Base-by-base conservation (phyloP, 495 filamentous ascomycete species). In the Penicillium cataractarum region DNA sequence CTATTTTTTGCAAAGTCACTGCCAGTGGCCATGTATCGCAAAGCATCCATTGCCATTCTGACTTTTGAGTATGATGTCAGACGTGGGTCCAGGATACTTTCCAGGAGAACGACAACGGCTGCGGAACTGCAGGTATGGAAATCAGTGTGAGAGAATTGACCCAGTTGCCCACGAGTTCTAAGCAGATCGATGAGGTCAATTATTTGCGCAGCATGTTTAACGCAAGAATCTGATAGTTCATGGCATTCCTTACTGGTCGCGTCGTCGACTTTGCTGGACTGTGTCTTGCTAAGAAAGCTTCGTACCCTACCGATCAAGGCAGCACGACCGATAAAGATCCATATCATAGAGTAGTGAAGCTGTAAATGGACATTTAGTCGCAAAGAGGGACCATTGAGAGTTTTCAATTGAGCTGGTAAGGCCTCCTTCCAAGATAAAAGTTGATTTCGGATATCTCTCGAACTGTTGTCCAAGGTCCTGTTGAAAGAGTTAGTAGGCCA, bases 361-460 rank as follows among this genome's bases (percentile, higher is more conserved):
- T 53, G 50, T 33, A 53, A 53, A 53, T 53, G 50, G 27, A 53
- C 50, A 12, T 53, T 53, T 32, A 53, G 24, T 53, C 50, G 50
- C 33, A 53, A n/a, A 33, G 27, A 53, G 21, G 17, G 17, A 22
- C 22, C 50, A 32, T 53, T 33, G 7, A 53, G 50, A 33, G 50
- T 32, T 33, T 27, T 32, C 33, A 53, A 53, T 53, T 53, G 50
- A 53, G 26, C n/a, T 32, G 50, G 50, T 33, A 53, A 19, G 33
- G 27, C 50, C 33, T 13, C n/a, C 33, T 33, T 53, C 50, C 50
- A 53, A 53, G 50, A 53, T 19, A 32, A 53, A 53, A 53, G 50
- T 32, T 53, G 50, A 53, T 12, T 53, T 53, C 50, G 50, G 50
- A 53, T 53, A 33, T 53, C 50, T 53, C 27, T 53, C 50, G 50